Percentiles rank a stretch among this genome's conserved stretches.
phyloP scores from a whole-genome alignment of 305 asterid species.

The Solanum aculeatissimum region DNA sequence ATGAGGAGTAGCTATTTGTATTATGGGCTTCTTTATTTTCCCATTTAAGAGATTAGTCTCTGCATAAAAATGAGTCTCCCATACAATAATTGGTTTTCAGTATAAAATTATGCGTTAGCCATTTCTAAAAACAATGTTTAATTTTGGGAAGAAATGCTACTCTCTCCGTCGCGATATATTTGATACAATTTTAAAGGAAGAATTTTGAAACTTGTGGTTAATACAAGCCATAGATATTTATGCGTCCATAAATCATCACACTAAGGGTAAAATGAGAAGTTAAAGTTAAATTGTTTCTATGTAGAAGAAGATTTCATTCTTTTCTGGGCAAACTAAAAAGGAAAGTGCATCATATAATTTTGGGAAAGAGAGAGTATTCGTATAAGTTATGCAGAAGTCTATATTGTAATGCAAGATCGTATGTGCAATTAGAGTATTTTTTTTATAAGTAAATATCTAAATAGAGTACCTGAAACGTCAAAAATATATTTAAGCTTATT shows the following conservation, averaged over 20 bases:
- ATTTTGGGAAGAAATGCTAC: neutral
- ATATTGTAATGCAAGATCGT: neutral
- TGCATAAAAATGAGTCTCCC: neutral
- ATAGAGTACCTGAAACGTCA: neutral
- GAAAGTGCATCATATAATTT: neutral
- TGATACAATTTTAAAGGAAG: neutral
- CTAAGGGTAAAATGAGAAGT: neutral
- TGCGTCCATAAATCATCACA: neutral
- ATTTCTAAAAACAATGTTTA: neutral
- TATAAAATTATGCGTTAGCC: neutral
- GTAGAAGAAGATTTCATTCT: neutral
- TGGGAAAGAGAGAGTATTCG: neutral
- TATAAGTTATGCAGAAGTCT: neutral
- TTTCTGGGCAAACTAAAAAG: neutral
- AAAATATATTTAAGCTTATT: neutral
- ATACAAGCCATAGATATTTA: neutral
- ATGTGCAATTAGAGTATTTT: neutral
- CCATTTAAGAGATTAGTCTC: neutral
- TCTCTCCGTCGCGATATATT: neutral
- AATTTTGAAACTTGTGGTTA: neutral
- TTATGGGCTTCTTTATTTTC: neutral
- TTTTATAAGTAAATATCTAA: neutral
- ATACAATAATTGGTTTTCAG: neutral
- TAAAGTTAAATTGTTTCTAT: neutral
- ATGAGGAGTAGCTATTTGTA: neutral